Percentiles rank a stretch among this genome's conserved stretches.
Conservation (phyloP, 2,329 filamentous ascomycete species). For the Pseudofabraea citricarpa region DNA sequence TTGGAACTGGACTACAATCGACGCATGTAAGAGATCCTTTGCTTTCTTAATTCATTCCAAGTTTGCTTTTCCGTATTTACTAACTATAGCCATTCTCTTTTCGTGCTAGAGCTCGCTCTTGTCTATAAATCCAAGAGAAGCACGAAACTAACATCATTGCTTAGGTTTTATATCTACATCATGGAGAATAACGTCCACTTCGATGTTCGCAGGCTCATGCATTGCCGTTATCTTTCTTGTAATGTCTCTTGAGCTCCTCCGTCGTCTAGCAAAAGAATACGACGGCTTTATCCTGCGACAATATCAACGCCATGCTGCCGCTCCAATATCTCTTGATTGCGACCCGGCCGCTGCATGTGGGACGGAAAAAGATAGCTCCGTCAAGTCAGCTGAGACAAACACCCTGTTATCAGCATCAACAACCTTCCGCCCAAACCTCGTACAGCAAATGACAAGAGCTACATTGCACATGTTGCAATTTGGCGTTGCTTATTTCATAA, state of each 20-base stretch:
- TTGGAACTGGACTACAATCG: constrained; percentile 73
- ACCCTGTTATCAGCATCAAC: constrained; percentile 1
- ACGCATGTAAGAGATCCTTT: constrained; percentile 43
- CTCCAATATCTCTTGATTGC: constrained; percentile 17
- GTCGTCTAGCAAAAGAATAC: constrained; percentile 67
- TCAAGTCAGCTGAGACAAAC: background rate
- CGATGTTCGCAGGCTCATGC: constrained; percentile 76
- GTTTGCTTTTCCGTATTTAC: background rate
- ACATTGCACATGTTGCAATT: constrained; percentile 67
- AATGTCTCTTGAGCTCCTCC: constrained; percentile 66
- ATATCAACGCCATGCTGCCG: constrained; percentile 37
- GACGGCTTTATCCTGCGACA: constrained; percentile 59
- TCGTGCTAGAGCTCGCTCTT: too few relatives aligned
- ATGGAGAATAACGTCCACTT: constrained; percentile 66
- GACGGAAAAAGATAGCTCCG: too few relatives aligned
- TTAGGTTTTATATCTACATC: constrained; percentile 56
- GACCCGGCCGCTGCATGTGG: background rate
- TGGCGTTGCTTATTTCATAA: constrained; percentile 72
- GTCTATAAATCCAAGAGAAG: too few relatives aligned
- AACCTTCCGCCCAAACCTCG: constrained; percentile 49
- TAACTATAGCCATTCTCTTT: background rate
- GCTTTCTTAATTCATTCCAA: too few relatives aligned
- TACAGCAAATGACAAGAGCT: constrained; percentile 64
- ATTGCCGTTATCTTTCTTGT: constrained; percentile 74
- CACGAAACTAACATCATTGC: background rate